A percentile compares a stretch with the other conserved stretches of the same genome.
phyloP scores from a whole-genome alignment of 2,329 filamentous ascomycete species.

The Ceratocystis papillata region DNA sequence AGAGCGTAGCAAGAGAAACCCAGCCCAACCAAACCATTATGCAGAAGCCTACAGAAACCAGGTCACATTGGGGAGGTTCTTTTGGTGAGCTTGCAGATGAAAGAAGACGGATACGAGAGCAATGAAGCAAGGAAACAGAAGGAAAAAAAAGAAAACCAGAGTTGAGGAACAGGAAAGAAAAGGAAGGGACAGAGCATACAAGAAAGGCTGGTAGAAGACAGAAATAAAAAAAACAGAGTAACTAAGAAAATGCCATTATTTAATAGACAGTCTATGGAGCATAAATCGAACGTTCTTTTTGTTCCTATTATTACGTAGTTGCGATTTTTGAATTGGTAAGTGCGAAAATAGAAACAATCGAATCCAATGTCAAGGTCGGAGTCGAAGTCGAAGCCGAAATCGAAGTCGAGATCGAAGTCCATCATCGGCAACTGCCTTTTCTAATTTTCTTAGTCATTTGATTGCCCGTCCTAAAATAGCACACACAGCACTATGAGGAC shows the following conservation, averaged over 20 bases:
- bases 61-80: background rate
- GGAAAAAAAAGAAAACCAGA: background rate
- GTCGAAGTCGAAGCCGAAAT: background rate
- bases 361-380: background rate
- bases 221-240: background rate
- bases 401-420: background rate
- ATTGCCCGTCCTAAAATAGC: background rate
- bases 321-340: background rate
- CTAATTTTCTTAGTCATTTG: background rate
- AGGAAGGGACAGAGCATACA: background rate
- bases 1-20: background rate
- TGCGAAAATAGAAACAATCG: background rate
- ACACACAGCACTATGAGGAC: background rate
- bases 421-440: background rate
- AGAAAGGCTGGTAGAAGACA: background rate
- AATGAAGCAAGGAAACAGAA: background rate
- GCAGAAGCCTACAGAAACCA: slow-evolving; percentile 7
- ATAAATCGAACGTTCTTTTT: background rate
- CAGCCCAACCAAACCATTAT: background rate
- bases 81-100: background rate
- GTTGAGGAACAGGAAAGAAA: background rate
- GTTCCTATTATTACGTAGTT: background rate
- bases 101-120: slow-evolving; percentile 5
- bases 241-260: background rate
- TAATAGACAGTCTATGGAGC: background rate